Evolutionary conservation across 192 early-diverging fungal genomes (phyloP).

Genomic region (Coemansia sp.): DNA sequence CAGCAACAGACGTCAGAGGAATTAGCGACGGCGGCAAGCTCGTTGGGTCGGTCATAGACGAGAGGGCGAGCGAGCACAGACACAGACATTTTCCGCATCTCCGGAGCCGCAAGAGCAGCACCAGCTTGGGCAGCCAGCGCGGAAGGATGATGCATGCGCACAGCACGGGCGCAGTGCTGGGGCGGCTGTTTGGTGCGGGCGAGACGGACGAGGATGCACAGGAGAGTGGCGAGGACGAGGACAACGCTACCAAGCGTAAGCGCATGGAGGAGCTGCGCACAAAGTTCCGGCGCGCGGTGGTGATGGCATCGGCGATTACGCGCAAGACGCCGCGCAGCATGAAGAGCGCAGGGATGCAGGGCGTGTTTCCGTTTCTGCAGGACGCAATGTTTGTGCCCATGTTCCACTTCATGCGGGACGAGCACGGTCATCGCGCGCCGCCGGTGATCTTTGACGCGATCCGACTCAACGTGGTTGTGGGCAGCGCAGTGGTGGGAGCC

Average conservation of each 20-base stretch:
- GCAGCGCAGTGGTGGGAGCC: not conserved
- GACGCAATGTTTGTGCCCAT: constrained; percentile 57
- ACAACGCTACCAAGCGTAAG: constrained; percentile 17
- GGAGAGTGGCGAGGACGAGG: constrained; percentile 17
- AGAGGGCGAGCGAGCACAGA: not conserved
- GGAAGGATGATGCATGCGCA: not conserved
- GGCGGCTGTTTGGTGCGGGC: not conserved
- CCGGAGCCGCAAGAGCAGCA: not conserved
- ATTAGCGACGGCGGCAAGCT: not conserved
- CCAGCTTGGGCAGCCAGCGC: not conserved
- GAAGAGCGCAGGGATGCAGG: constrained; percentile 33
- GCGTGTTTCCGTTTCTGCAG: constrained; percentile 55
- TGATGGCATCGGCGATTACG: constrained; percentile 49
- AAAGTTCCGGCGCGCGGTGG: constrained; percentile 50
- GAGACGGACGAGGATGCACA: constrained; percentile 4
- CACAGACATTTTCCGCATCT: constrained; percentile 4
- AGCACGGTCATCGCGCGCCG: constrained; percentile 50
- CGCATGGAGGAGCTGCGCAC: constrained; percentile 30
- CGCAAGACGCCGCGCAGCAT: constrained; percentile 39
- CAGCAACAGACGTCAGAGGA: not conserved
- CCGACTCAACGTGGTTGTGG: constrained; percentile 30
- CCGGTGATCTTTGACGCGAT: constrained; percentile 58
- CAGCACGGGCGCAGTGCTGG: not conserved
- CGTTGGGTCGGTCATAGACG: not conserved
- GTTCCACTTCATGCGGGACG: constrained; percentile 56